phyloP scores from a whole-genome alignment of 148 eudicot species.

The Amaranthus hypochondriacus region DNA sequence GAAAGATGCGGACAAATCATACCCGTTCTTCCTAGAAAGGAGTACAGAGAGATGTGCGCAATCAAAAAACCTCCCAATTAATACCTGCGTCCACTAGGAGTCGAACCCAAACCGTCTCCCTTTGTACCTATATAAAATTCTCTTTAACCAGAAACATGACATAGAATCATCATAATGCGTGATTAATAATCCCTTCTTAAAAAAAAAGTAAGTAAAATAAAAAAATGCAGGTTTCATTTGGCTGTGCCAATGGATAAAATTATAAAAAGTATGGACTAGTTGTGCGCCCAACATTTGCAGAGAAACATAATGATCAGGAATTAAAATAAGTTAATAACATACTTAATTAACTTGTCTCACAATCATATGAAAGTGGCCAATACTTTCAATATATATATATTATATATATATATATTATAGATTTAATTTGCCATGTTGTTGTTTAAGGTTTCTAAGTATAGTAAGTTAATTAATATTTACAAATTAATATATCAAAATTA shows the following conservation, averaged over 20 bases:
- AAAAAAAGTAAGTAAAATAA: not conserved
- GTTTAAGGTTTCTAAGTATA: not conserved
- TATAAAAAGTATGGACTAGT: not conserved
- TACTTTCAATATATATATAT: not conserved
- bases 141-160: too few species aligned
- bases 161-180: too few species aligned
- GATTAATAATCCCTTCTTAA: too few species aligned
- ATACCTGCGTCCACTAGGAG: too few species aligned
- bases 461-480: not conserved
- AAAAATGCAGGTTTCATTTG: not conserved
- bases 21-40: too few species aligned
- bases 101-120: too few species aligned
- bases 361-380: conserved; percentile 7
- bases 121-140: too few species aligned
- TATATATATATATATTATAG: not conserved
- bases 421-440: not conserved
- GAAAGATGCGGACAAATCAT: too few species aligned
- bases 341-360: not conserved
- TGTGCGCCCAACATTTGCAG: conserved; percentile 3
- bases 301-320: conserved; percentile 1
- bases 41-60: too few species aligned
- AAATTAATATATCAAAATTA: not conserved
- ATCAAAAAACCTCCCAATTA: too few species aligned
- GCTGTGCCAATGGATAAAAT: not conserved
- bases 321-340: not conserved